Base-by-base conservation (phyloP, 1,139 yeast species). In the Candida tropicalis region DNA sequence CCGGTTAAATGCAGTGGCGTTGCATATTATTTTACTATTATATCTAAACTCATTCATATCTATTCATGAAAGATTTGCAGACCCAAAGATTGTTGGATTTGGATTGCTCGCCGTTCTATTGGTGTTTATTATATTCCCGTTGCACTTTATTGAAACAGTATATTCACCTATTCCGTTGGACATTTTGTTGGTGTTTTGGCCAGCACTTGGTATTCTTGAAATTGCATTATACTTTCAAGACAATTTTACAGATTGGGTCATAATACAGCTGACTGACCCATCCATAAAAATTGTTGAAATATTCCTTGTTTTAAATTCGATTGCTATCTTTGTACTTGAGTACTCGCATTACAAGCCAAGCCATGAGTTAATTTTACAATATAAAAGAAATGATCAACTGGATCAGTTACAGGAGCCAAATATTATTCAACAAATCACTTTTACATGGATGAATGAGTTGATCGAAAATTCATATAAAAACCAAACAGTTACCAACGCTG, bases 361-460 rank as follows among this genome's bases (percentile, higher is more conserved):
- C 5, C 60, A 58, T 38, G 57, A 58, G 20, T 56, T 66, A 27
- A 44, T 47, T 2, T 41, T 51, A 11, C 51, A 57, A 12, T 61
- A 51, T 35, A 51, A 38, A n/a, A 40, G 36, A 27, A 35, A 43
- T 5, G 49, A 46, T 5, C 41, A 44, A 20, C 12, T 12, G 6
- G 36, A 46, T 7, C 56, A 55, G 27, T 57, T 71, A 5, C 52
- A 60, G n/a, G 60, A 62, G 1, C 77, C 81, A 1, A 77, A 81
- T 51, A 52, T 79, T n/a, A 54, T 80, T 16, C 77, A 82, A 4
- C 61, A 64, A 35, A 54, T 79, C 23, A 79, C 86, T 0, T 82
- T 79, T 51, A 66, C 77, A 7, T 82, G 87, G 87, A 79, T 83
- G 84, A 82, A 81, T 52, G 66, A 65, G 1, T 55, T 83, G 46